Base-by-base conservation (phyloP, 1,284 basidiomycete species). In the Malassezia brasiliensis region DNA sequence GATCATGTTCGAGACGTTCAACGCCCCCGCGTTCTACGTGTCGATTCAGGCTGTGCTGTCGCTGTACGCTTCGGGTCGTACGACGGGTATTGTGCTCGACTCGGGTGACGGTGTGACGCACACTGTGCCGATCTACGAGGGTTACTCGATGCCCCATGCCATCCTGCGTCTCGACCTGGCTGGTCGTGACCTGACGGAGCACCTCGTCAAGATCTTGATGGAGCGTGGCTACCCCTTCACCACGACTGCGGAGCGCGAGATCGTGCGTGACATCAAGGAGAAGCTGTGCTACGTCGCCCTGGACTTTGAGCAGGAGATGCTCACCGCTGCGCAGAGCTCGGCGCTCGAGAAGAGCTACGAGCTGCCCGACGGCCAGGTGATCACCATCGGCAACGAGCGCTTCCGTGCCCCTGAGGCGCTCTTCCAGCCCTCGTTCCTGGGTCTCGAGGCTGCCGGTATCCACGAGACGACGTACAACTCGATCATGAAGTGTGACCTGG, bases 1-100 rank as follows among this genome's bases (percentile, higher is more conserved):
- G 79, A 90, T 90, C 81, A 90, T 90, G 87, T 93, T 93, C 77
- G 88, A 93, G 81, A 91, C 88, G 44, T 91, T 93, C 83, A 91
- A 90, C 78, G 83, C 83, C 5, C 88, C 88, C 53, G 88, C 88
- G 15, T 90, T 91, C 81, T 90, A 90, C 80, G 88, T 90, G 66
- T 82, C 86, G 56, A 90, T 90, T 77, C 89, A 91, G 79, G 88
- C 88, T 76, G 88, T 90, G 53, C 82, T 93, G 39, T 90, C 88
- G 36, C 82, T 91, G 52, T 91, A 90, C 78, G 88, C 89, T 34
- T 91, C 88, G 56, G 89, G 89, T 79, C 86, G 88, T 78, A 83
- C 82, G 63, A 91, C 88, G 47, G 88, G 88, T 85, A 89, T 90
- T 78, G 88, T 90, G 52, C 81, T 90, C 71, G 88, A 93, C 79